Evolutionary conservation across 1,139 yeast species (phyloP), one percentile per base, ranked within the genome.

Genomic region (Candida buenavistaensis): DNA sequence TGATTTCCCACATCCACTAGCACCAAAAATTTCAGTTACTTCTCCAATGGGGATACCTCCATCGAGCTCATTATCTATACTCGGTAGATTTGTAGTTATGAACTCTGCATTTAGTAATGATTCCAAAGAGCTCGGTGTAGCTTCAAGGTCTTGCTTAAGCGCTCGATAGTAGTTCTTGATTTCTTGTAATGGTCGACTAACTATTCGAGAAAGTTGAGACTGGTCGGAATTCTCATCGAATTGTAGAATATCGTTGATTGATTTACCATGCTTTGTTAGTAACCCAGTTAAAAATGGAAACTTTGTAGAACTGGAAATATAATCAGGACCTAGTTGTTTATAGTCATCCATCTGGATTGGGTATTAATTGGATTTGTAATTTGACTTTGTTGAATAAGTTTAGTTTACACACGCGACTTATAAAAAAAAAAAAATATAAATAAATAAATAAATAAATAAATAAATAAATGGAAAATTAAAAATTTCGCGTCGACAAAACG

Each of bases 1-100:
- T 0, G 96, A 81, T 54, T 89, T 89, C 0, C 96, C 97, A 3
- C 85, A 74, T 0, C 95, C 87, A 40, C 94, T 80, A 25, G 82
- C 85, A 0, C 97, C 97, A 46, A 80, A 81, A 2, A 90, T 55
- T 57, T 90, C 97, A 0, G 94, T 83, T 3, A 90, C 59, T 27
- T 75, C 69, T 2, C 89, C 82, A 1, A 75, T 47, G 0, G 75
- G 78, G 3, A 89, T 68, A 0, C 97, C 96, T 1, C 92, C 92
- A 19, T 75, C 72, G 11, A 89, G 55, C 3, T 65, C 49, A 7
- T 47, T 48, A 54, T 89, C 96, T 1, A 90, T 47, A 3, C 50
- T 47, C 0, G 57, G 55, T 43, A 82, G 76, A 0, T 95, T 95
- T 0, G 92, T 79, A 1, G 82, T 64, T 41, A 84, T 53, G 27